Conservation (phyloP, 192 early-diverging fungal genomes). For the Tieghemiomyces parasiticus region DNA sequence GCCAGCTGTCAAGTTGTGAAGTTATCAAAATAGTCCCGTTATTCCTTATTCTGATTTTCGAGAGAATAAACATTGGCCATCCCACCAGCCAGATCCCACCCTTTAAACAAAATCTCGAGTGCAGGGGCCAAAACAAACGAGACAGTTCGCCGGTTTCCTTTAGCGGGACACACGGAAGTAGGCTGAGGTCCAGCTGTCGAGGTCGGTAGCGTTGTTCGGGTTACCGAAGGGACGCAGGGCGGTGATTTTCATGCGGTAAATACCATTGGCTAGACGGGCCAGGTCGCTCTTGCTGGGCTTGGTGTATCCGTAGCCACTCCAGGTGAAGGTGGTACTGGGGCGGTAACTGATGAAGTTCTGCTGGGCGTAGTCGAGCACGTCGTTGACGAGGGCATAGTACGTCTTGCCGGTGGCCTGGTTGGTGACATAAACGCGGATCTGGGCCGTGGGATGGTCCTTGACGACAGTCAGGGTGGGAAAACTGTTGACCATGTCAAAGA, state of each 20-base stretch:
- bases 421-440: conserved; percentile 1
- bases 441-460: not conserved
- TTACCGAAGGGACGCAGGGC: conserved; percentile 25
- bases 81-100: too few relatives aligned
- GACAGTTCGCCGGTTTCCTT: too few relatives aligned
- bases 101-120: too few relatives aligned
- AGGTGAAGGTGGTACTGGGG: conserved; percentile 1
- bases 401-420: not conserved
- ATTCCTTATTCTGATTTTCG: too few relatives aligned
- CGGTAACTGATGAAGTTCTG: not conserved
- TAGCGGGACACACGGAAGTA: conserved; percentile 12
- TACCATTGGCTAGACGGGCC: conserved; percentile 17
- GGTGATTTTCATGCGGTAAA: conserved; percentile 17
- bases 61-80: too few relatives aligned
- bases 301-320: conserved; percentile 7
- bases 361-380: not conserved
- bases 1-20: too few relatives aligned
- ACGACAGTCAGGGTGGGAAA: not conserved
- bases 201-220: conserved; percentile 15
- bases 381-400: not conserved
- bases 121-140: too few relatives aligned
- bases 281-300: not conserved
- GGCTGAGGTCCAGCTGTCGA: conserved; percentile 25
- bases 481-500: not conserved
- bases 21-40: too few relatives aligned